Base-by-base conservation (phyloP, 2,329 filamentous ascomycete species). In the Penicillium sp. region DNA sequence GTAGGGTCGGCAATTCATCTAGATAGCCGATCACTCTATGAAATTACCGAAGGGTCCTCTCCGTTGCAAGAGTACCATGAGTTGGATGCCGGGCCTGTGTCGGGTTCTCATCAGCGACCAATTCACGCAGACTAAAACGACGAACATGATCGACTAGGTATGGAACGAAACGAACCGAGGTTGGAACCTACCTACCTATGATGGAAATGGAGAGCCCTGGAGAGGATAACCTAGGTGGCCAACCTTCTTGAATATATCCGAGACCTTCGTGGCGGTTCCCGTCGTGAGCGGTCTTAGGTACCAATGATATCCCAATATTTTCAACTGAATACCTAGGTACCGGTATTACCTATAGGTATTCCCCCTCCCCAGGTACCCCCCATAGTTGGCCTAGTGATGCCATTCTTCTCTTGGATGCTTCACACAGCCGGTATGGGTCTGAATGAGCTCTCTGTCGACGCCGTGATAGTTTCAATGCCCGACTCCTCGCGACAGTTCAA, bases 1-100 rank as follows among this genome's bases (percentile, higher is more conserved):
- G 31, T 60, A 0, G 54, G 52, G 4, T 33, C 52, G 0, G 46
- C 56, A 3, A 50, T 50, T 1, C 27, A 49, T 7, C 39, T 60
- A 18, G 57, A 60, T 30, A 45, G 56, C 14, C 48, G 41, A 27
- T 58, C 57, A 5, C 48, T 60, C 12, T 48, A 60, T 19, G 57
- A 60, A 46, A 52, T 44, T 1, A 35, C 54, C 1, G 41, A 37
- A 22, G 49, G 33, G 9, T 40, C 46, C 6, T 54, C 54, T 9
- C 56, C 52, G 9, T 33, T 54, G 4, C 47, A 41, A 5, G 52
- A 52, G 29, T 57, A 52, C 41, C 49, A 58, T 27, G 56, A 58
- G 39, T 28, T 60, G 25, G 57, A 60, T 18, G 57, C 54, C 3
- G 57, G 57, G 2, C 56, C 54, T 6, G 46, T 58, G 1, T 41